These are phyloP conservation scores for Medicago ruthenica DNA, from an alignment of 306 rosid species.

Conservation along the genomic window DNA sequence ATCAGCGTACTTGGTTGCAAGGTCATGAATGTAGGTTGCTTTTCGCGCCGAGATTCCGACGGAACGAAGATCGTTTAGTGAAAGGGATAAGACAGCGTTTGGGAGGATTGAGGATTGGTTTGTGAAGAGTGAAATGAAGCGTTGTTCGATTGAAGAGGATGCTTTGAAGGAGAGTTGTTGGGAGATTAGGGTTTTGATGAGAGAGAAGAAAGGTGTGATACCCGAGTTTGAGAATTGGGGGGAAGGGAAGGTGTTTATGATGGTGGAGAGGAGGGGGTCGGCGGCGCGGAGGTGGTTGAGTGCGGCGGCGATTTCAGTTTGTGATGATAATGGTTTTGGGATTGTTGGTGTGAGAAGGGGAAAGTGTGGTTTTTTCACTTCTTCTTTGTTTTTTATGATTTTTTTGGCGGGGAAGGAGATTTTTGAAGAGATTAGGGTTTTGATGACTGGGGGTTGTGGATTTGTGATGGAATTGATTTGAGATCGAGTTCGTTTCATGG, in stretches of 20 bases:
- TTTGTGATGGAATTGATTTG: slow-evolving; percentile 27
- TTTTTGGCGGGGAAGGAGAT: slow-evolving; percentile 64
- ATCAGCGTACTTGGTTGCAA: slow-evolving; percentile 56
- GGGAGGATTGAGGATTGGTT: slow-evolving; percentile 56
- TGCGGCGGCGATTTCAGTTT: slow-evolving; percentile 58
- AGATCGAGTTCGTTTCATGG: slow-evolving; percentile 50
- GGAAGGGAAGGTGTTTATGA: slow-evolving; percentile 55
- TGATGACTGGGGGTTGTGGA: slow-evolving; percentile 9
- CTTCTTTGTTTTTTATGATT: slow-evolving; percentile 1
- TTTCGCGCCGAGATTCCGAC: slow-evolving; percentile 79
- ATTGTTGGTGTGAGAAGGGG: background rate
- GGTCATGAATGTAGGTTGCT: slow-evolving; percentile 73
- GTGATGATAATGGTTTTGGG: slow-evolving; percentile 46
- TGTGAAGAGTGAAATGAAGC: slow-evolving; percentile 62
- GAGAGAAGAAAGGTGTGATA: slow-evolving; percentile 61
- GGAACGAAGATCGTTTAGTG: slow-evolving; percentile 54
- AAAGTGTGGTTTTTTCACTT: background rate
- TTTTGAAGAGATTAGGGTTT: slow-evolving; percentile 48
- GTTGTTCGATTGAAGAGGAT: slow-evolving; percentile 63
- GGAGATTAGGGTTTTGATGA: slow-evolving; percentile 64
- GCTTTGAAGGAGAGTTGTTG: slow-evolving; percentile 81
- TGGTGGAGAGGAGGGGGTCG: slow-evolving; percentile 53
- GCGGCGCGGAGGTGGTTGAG: slow-evolving; percentile 63
- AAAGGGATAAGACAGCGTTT: slow-evolving; percentile 49
- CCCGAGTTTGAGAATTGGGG: slow-evolving; percentile 40